Percentiles rank a stretch among this genome's conserved stretches.
phyloP scores from a whole-genome alignment of 148 eudicot species.

The Rhododendron kiyosumense region DNA sequence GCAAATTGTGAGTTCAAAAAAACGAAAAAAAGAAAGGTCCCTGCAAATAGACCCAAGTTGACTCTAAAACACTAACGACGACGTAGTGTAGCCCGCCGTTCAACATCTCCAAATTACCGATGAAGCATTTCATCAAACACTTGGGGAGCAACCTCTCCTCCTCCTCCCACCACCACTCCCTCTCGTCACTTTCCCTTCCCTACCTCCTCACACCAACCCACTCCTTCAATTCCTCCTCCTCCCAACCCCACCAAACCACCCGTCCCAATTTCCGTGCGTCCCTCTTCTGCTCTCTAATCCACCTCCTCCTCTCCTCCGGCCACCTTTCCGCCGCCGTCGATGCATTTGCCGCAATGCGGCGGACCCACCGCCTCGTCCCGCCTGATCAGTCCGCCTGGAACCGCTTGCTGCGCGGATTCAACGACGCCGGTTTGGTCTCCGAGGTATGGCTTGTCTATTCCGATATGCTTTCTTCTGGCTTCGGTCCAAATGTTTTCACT shows the following conservation, averaged over 20 bases:
- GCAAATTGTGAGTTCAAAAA: too few species aligned
- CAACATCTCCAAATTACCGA: background rate
- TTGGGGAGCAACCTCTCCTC: background rate
- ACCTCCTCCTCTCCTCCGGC: constrained; percentile 16
- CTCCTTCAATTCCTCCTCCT: constrained; percentile 7
- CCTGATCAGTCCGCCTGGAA: constrained; percentile 23
- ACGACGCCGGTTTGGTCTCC: constrained; percentile 15
- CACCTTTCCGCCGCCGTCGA: constrained; percentile 30
- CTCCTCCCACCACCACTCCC: background rate
- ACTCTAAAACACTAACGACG: background rate
- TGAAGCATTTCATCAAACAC: constrained; percentile 23
- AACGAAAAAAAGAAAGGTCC: background rate
- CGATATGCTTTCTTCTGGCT: constrained; percentile 23
- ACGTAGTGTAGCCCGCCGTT: too few species aligned
- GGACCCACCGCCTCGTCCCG: constrained; percentile 17
- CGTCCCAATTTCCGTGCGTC: constrained; percentile 15
- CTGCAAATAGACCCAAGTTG: background rate
- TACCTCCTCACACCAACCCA: background rate
- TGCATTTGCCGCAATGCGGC: constrained; percentile 31
- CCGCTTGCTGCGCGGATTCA: constrained; percentile 30
- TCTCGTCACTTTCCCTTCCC: background rate
- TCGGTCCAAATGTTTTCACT: constrained; percentile 38
- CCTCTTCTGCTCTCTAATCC: constrained; percentile 42
- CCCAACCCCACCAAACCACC: background rate
- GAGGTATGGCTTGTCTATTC: constrained; percentile 21